Evolutionary conservation across 192 early-diverging fungal species (phyloP).

Genomic region (Linnemannia elongata): DNA sequence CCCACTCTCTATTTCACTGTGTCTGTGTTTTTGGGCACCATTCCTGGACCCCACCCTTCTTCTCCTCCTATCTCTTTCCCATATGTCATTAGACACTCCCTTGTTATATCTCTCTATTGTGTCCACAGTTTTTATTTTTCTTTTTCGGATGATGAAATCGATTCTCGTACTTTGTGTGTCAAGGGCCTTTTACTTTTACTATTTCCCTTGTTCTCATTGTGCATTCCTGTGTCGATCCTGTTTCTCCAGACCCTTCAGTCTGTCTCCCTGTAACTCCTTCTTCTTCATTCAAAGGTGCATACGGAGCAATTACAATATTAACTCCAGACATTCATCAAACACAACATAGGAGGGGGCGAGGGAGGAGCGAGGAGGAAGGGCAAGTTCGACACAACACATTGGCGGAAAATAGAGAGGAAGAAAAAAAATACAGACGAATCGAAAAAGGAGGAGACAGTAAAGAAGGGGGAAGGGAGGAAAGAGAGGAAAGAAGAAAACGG

Average conservation of each 20-base stretch:
- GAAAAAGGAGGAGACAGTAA: background rate
- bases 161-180: background rate
- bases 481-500: background rate
- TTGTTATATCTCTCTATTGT: background rate
- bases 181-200: background rate
- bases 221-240: background rate
- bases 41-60: background rate
- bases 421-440: background rate
- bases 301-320: background rate
- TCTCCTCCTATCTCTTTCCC: background rate
- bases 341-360: background rate
- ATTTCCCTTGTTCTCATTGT: background rate
- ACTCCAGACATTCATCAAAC: background rate
- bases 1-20: background rate
- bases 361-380: background rate
- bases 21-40: background rate
- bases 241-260: background rate
- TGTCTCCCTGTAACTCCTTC: background rate
- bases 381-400: background rate
- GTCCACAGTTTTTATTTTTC: background rate
- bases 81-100: no score
- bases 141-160: background rate
- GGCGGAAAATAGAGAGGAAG: background rate
- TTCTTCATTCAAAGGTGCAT: background rate
- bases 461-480: background rate